Evolutionary conservation across 129 eudicot species (phyloP).

Genomic region (Rutidosis leptorrhynchoides): DNA sequence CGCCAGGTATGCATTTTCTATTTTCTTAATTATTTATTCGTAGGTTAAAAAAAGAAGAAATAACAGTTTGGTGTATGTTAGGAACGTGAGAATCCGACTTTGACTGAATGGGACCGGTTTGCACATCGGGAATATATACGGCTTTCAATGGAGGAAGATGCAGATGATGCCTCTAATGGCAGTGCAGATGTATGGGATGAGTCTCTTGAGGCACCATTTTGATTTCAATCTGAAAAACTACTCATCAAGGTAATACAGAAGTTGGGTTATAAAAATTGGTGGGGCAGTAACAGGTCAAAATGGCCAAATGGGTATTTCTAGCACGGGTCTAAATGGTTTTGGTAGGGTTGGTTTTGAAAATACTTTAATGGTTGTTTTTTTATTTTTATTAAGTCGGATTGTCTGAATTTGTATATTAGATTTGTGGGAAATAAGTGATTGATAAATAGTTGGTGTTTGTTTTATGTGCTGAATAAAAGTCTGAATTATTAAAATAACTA

Average conservation of each 20-base stretch:
- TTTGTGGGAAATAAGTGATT: no score
- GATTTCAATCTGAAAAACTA: conserved; percentile 18
- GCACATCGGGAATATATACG: conserved; percentile 83
- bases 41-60: background rate
- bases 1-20: conserved; percentile 42
- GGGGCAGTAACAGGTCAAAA: background rate
- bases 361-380: no score
- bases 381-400: no score
- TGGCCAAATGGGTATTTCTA: background rate
- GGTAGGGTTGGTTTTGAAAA: no score
- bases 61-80: conserved; percentile 21
- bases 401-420: no score
- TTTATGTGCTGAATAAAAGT: no score
- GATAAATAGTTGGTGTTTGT: no score
- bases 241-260: conserved; percentile 32
- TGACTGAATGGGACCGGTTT: conserved; percentile 80
- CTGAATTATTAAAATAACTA: no score
- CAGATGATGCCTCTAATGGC: conserved; percentile 92
- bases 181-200: conserved; percentile 99
- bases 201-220: conserved; percentile 95
- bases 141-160: conserved; percentile 99
- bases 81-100: conserved; percentile 74
- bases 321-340: background rate
- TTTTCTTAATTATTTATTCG: background rate
- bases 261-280: background rate